Conservation (phyloP, 192 early-diverging fungal species). For the Coemansia sp. region DNA sequence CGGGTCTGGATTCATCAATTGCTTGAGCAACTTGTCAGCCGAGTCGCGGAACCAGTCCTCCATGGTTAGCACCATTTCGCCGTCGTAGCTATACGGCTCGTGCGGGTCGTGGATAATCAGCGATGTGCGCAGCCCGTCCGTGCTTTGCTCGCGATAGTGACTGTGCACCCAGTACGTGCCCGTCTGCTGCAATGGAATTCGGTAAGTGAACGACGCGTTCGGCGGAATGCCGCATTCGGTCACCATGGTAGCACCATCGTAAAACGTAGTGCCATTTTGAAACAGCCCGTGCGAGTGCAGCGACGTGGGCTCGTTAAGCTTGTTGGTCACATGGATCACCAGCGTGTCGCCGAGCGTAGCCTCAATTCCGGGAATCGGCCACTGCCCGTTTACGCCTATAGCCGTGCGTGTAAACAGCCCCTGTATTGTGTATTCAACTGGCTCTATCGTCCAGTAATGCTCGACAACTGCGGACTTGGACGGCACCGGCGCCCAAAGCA, state of each 20-base stretch:
- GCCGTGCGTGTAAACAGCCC: constrained; percentile 58
- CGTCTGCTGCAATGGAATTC: constrained; percentile 58
- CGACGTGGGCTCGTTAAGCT: constrained; percentile 56
- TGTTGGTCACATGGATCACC: constrained; percentile 49
- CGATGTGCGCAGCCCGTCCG: constrained; percentile 69
- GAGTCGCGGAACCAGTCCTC: constrained; percentile 71
- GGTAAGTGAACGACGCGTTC: constrained; percentile 63
- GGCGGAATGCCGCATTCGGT: constrained; percentile 72
- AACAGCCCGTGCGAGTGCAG: constrained; percentile 75
- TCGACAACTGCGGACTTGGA: constrained; percentile 39
- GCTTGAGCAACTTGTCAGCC: constrained; percentile 50
- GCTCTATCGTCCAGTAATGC: constrained; percentile 61
- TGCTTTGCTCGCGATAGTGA: constrained; percentile 65
- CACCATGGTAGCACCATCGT: constrained; percentile 64
- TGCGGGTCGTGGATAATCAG: constrained; percentile 59
- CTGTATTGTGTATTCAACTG: constrained; percentile 55
- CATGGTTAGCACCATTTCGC: constrained; percentile 61
- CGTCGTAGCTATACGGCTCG: constrained; percentile 57
- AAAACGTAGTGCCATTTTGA: constrained; percentile 66
- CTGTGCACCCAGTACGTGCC: constrained; percentile 84
- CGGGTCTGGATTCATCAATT: constrained; percentile 55
- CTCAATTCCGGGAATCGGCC: constrained; percentile 54
- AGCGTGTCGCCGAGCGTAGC: constrained; percentile 25
- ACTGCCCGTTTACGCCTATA: constrained; percentile 61
- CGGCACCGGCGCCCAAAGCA: too few species aligned